Base-by-base conservation (phyloP, 495 filamentous ascomycete genomes). In the Podospora fimiseda region DNA sequence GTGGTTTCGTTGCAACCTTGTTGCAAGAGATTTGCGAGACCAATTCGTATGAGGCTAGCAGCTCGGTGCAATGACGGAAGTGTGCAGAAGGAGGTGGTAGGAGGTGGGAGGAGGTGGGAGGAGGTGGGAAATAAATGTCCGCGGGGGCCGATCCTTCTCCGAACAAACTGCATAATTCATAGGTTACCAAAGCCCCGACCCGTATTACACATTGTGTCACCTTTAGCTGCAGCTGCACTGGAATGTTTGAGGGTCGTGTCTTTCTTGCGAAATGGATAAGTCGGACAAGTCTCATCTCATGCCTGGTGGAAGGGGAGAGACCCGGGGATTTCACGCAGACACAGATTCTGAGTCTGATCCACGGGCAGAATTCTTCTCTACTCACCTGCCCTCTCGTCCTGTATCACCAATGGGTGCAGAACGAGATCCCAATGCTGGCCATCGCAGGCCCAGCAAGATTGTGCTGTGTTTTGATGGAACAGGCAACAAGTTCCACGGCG, bases 391-490 rank as follows among this genome's bases (percentile, higher is more conserved):
- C 15, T 64, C 63, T 16, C 57, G 58, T 22, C 61, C 59, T 1
- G 42, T 47, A 2, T 62, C 59, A n/a, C 42, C 52, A 7, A 53
- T 55, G 48, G 52, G 22, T 0, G 15, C 44, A 22, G 50, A 58
- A 2, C 43, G 47, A 21, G 50, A 48, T 16, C 20, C 45, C 2
- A 33, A 22, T 1, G 16, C 40, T 9, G 27, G 38, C 3, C 55
- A 50, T 16, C 56, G 48, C 8, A 58, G 56, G 23, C 63, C 71
- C 2, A 66, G 63, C 9, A 77, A 77, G 55, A 68, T 94, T 43
- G 81, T 95, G 15, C 73, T 95, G 3, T 94, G 89, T 60, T 95
- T 95, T 52, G 90, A 95, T 63, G 90, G 90, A 20, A 95, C 90
- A 0, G 89, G 89, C 2, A 93, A 95, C 60, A 88, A 90, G 58